Conservation (phyloP, 2,329 filamentous ascomycete genomes). For the Alternaria sp. region DNA sequence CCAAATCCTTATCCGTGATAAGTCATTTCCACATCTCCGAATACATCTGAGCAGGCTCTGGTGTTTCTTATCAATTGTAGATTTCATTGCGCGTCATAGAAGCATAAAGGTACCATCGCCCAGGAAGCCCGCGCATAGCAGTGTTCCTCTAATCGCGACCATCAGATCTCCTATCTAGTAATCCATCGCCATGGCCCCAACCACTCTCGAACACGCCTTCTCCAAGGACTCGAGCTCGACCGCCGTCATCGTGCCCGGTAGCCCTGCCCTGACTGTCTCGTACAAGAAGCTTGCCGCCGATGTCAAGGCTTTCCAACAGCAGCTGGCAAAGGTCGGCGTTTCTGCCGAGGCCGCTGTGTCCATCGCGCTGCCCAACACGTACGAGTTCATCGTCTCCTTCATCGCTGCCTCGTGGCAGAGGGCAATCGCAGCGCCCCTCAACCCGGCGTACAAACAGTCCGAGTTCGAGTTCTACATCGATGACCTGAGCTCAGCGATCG, state of each 20-base stretch:
- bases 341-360: slow-evolving; percentile 74
- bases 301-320: slow-evolving; percentile 74
- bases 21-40: slow-evolving; percentile 9
- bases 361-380: slow-evolving; percentile 82
- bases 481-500: slow-evolving; percentile 79
- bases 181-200: slow-evolving; percentile 55
- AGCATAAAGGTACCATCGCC: slow-evolving; percentile 5
- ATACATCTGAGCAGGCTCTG: slow-evolving; percentile 28
- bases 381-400: slow-evolving; percentile 88
- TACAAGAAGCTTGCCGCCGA: slow-evolving; percentile 72
- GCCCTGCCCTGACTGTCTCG: slow-evolving; percentile 69
- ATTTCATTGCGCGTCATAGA: slow-evolving; percentile 16
- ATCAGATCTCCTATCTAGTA: slow-evolving; percentile 17
- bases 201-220: slow-evolving; percentile 66
- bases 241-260: slow-evolving; percentile 77
- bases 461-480: slow-evolving; percentile 94
- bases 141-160: slow-evolving; percentile 11
- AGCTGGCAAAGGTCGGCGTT: slow-evolving; percentile 78
- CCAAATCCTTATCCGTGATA: slow-evolving; percentile 8
- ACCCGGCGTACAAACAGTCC: slow-evolving; percentile 85
- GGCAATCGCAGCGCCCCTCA: slow-evolving; percentile 83
- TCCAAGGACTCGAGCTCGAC: slow-evolving; percentile 58
- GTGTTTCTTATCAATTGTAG: slow-evolving; percentile 10
- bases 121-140: neutral
- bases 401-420: slow-evolving; percentile 86